Conservation (phyloP, 164 flowering plant species). For the Vitis amurensis region DNA sequence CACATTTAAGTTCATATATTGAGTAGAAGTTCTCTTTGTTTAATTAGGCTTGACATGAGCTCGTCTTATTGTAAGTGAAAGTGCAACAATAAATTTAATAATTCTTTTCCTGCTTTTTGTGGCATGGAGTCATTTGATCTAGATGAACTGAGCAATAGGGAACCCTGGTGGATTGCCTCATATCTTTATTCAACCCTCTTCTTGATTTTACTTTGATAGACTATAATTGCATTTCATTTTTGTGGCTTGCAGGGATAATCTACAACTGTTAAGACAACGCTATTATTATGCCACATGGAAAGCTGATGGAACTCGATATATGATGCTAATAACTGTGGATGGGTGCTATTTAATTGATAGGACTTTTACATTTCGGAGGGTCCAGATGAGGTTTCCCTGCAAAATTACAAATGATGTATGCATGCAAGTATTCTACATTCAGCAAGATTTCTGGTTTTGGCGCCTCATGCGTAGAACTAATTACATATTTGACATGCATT, state of each 20-base stretch:
- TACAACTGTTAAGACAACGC: constrained; percentile 79
- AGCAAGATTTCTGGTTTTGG: constrained; percentile 1
- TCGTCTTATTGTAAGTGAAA: background rate
- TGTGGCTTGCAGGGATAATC: constrained; percentile 63
- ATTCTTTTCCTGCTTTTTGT: background rate
- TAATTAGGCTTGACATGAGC: too few relatives aligned
- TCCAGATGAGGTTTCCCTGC: constrained; percentile 94
- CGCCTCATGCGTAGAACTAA: background rate
- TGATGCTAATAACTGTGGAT: constrained; percentile 90
- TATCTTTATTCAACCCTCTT: background rate
- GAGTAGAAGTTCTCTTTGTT: background rate
- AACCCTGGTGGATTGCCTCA: background rate
- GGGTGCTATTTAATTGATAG: constrained; percentile 94
- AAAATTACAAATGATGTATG: constrained; percentile 61
- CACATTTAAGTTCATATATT: background rate
- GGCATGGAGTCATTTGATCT: background rate
- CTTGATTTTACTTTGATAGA: background rate
- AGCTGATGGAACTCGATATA: constrained; percentile 97
- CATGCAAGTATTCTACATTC: background rate
- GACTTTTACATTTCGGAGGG: constrained; percentile 78
- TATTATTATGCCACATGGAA: constrained; percentile 99
- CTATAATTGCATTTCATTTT: background rate
- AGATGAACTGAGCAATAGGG: background rate
- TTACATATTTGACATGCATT: background rate
- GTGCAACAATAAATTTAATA: background rate